A percentile compares a stretch with the other conserved stretches of the same genome.
Evolutionary conservation across 1,139 yeast species (phyloP).

Genomic region (Pichia sp.): DNA sequence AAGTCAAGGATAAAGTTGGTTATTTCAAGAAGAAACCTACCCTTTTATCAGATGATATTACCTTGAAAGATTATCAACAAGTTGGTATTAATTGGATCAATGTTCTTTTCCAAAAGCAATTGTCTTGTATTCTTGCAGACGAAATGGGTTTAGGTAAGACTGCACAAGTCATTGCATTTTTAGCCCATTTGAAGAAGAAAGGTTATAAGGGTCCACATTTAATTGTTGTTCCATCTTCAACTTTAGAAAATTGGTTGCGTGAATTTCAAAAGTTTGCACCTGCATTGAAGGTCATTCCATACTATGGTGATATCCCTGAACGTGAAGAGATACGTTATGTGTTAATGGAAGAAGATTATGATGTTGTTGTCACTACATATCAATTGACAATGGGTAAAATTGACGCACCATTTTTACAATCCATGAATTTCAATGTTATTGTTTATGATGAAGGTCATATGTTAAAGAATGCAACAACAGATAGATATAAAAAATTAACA

Average conservation of each 20-base stretch:
- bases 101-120: conserved; percentile 67
- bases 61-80: conserved; percentile 85
- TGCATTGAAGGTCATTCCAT: conserved; percentile 76
- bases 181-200: conserved; percentile 75
- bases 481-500: conserved; percentile 85
- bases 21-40: conserved; percentile 75
- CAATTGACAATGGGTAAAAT: conserved; percentile 80
- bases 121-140: conserved; percentile 94
- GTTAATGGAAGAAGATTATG: conserved; percentile 61
- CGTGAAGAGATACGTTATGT: conserved; percentile 81
- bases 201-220: conserved; percentile 68
- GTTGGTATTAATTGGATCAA: conserved; percentile 95
- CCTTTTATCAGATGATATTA: conserved; percentile 59
- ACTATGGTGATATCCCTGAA: conserved; percentile 85
- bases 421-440: conserved; percentile 76
- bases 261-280: conserved; percentile 94
- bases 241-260: conserved; percentile 95
- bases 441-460: conserved; percentile 98
- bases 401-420: conserved; percentile 76
- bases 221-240: conserved; percentile 94
- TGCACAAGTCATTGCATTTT: conserved; percentile 91
- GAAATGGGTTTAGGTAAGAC: conserved; percentile 99
- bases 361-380: conserved; percentile 93
- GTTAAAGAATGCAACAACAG: conserved; percentile 89
- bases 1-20: conserved; percentile 22